Base-by-base conservation (phyloP, 805 yeast species). In the baker's yeast (Saccharomyces cerevisiae) region DNA sequence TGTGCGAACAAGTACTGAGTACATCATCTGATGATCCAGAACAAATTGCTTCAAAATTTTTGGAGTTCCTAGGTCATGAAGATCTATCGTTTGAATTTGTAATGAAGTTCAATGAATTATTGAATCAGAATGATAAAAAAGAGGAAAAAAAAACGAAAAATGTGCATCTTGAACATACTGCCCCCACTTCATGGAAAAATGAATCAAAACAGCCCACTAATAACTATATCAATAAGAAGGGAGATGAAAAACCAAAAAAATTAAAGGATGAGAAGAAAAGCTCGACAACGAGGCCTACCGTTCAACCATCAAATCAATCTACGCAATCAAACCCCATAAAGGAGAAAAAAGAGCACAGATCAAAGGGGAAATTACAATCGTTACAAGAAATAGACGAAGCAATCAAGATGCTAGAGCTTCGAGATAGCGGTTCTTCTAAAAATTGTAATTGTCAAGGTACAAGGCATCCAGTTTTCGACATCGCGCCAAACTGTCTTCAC, bases 401-500 rank as follows among this genome's bases (percentile, higher is more conserved):
- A 0, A 69, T 86, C 47, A 70, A 74, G 57, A 77, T 81, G 55
- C 64, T 83, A 60, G 84, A 86, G 57, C 58, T 76, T 4, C 31
- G 53, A 22, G 60, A 59, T 8, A 53, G 53, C 2, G 57, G 59
- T 54, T 56, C 61, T 17, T 56, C 56, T 24, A 62, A 63, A 21
- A 65, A 62, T 4, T 91, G 98, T 66, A 80, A 85, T 57, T 91
- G 98, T 65, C 87, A 85, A 82, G 97, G 92, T 0, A 80, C 86
- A 0, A 75, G 87, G 56, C 99, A 94, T 65, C 96, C 97, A 2
- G 71, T 94, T 30, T 86, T 89, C 58, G 95, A 88, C 54, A 79
- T 86, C 58, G 94, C 95, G 2, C 98, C 99, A 0, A 94, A 94
- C 67, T 94, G 99, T 63, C 71, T 94, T 46, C 83, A 86, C 56